phyloP scores from a whole-genome alignment of 2,329 filamentous ascomycete genomes.

The Sclerotinia nivalis region DNA sequence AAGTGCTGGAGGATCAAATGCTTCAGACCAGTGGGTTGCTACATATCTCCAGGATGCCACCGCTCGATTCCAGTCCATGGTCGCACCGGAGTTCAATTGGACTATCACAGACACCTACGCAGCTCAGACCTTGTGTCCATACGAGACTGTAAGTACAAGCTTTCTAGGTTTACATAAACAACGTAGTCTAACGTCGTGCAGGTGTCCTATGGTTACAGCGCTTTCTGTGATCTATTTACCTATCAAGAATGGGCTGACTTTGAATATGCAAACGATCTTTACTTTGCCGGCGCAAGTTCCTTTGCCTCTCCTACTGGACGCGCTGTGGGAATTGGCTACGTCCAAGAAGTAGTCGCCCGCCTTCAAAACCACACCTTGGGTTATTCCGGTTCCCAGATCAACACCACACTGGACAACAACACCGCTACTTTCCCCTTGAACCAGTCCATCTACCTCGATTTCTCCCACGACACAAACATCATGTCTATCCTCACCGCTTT shows the following conservation, averaged over 20 bases:
- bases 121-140: slow-evolving; percentile 72
- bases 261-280: slow-evolving; percentile 69
- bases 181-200: slow-evolving; percentile 31
- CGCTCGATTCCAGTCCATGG: slow-evolving; percentile 56
- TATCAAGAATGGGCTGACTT: slow-evolving; percentile 73
- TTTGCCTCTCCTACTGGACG: slow-evolving; percentile 47
- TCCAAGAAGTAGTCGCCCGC: slow-evolving; percentile 71
- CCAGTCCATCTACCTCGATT: slow-evolving; percentile 75
- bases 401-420: slow-evolving; percentile 69
- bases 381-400: slow-evolving; percentile 61
- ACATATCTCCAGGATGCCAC: slow-evolving; percentile 67
- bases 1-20: slow-evolving; percentile 54
- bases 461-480: slow-evolving; percentile 76
- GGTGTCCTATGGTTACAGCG: slow-evolving; percentile 72
- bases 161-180: background rate
- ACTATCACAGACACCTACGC: slow-evolving; percentile 63
- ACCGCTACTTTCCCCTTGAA: slow-evolving; percentile 70
- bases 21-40: slow-evolving; percentile 58
- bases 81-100: slow-evolving; percentile 60
- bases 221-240: slow-evolving; percentile 73
- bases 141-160: slow-evolving; percentile 58
- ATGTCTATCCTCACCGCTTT: slow-evolving; percentile 70
- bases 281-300: slow-evolving; percentile 55
- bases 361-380: slow-evolving; percentile 65
- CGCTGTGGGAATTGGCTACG: slow-evolving; percentile 72